Percentiles rank a stretch among this genome's conserved stretches.
Evolutionary conservation across 371 early-diverging fungal species (phyloP).

Genomic region (Capillidium heterosporum): DNA sequence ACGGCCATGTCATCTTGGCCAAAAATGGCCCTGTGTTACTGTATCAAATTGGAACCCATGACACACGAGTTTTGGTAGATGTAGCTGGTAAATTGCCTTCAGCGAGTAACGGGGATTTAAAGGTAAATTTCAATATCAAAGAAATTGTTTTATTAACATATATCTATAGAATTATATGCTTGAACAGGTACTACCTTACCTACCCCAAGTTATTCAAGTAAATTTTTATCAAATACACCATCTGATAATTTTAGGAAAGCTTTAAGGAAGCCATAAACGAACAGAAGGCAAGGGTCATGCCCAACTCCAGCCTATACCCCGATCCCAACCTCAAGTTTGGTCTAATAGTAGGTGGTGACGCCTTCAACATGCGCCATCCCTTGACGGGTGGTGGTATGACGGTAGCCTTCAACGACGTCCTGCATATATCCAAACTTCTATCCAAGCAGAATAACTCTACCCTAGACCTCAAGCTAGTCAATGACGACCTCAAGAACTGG

Average conservation of each 20-base stretch:
- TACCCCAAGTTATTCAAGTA: conserved; percentile 44
- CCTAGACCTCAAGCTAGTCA: conserved; percentile 16
- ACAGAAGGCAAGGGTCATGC: conserved; percentile 67
- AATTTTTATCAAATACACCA: conserved; percentile 5
- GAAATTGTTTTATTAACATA: conserved; percentile 9
- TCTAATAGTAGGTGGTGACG: conserved; percentile 73
- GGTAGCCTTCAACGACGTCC: conserved; percentile 77
- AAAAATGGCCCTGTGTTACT: conserved; percentile 76
- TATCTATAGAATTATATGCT: conserved; percentile 28
- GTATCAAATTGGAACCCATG: conserved; percentile 78
- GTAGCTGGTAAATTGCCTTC: conserved; percentile 75
- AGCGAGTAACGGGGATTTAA: conserved; percentile 35
- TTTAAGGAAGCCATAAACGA: conserved; percentile 53
- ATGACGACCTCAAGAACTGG: conserved; percentile 27
- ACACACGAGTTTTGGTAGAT: conserved; percentile 83
- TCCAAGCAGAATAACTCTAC: conserved; percentile 16
- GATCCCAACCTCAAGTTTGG: conserved; percentile 40
- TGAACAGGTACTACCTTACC: conserved; percentile 34
- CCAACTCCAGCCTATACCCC: conserved; percentile 71
- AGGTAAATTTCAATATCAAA: conserved; percentile 8
- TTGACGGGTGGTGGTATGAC: conserved; percentile 93
- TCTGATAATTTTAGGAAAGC: conserved; percentile 17
- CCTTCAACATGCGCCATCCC: conserved; percentile 87
- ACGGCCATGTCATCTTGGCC: conserved; percentile 80
- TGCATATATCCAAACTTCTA: conserved; percentile 26